A percentile compares a stretch with the other conserved stretches of the same genome.
phyloP scores from a whole-genome alignment of 2,329 filamentous ascomycete genomes.

The Aspergillus sp. region DNA sequence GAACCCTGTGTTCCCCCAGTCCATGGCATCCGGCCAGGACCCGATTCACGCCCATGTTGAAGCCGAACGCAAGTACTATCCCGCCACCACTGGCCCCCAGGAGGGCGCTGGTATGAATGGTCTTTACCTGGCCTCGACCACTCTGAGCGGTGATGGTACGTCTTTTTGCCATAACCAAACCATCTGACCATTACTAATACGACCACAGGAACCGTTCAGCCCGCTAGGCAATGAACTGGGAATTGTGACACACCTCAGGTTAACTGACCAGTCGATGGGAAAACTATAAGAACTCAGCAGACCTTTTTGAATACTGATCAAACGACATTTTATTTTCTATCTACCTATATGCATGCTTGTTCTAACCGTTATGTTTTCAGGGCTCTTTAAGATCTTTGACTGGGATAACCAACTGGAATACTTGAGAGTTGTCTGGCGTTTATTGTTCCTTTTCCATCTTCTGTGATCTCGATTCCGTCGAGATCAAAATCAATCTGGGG shows the following conservation, averaged over 20 bases:
- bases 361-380: neutral
- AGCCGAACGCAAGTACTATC: slow-evolving; percentile 50
- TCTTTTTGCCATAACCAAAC: slow-evolving; percentile 29
- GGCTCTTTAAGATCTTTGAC: neutral
- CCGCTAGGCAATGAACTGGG: slow-evolving; percentile 45
- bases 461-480: neutral
- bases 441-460: neutral
- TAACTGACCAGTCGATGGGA: neutral
- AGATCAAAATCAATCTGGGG: neutral
- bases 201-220: slow-evolving; percentile 51
- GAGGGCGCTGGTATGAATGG: slow-evolving; percentile 40
- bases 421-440: neutral
- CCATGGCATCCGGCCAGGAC: slow-evolving; percentile 63
- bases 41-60: slow-evolving; percentile 60
- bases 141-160: slow-evolving; percentile 41
- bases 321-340: slow-evolving; percentile 1
- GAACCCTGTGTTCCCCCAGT: slow-evolving; percentile 56
- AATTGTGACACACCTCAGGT: slow-evolving; percentile 12
- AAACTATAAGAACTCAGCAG: neutral
- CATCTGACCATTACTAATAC: slow-evolving; percentile 3
- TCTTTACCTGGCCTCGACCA: slow-evolving; percentile 43
- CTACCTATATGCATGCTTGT: slow-evolving; percentile 2
- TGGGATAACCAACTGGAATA: neutral
- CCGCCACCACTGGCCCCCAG: slow-evolving; percentile 38
- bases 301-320: neutral